Evolutionary conservation across 768 basidiomycete species (phyloP).

Genomic region (Imleria badia): DNA sequence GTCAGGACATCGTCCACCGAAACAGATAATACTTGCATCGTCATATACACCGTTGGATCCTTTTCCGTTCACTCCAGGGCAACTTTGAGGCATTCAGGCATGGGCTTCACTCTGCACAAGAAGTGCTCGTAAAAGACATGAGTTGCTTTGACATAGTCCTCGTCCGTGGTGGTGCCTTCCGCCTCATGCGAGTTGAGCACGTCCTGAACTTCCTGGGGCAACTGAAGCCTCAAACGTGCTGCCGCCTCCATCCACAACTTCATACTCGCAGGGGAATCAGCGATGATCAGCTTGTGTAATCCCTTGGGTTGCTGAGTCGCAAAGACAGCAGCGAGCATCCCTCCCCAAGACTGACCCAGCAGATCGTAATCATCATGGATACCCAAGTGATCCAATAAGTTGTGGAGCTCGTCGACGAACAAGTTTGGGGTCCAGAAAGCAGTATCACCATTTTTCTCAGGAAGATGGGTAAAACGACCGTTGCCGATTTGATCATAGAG

Average conservation of each 20-base stretch:
- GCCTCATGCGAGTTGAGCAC: constrained; percentile 45
- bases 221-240: constrained; percentile 29
- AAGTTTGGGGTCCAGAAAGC: constrained; percentile 51
- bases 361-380: constrained; percentile 44
- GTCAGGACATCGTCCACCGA: not conserved
- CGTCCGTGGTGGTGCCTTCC: constrained; percentile 40
- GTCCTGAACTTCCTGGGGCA: constrained; percentile 44
- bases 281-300: constrained; percentile 45
- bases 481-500: constrained; percentile 58
- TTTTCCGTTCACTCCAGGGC: constrained; percentile 36
- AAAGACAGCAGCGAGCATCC: constrained; percentile 43
- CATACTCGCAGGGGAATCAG: constrained; percentile 45
- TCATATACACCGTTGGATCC: constrained; percentile 48
- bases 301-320: constrained; percentile 42
- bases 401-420: constrained; percentile 52
- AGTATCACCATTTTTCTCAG: constrained; percentile 42
- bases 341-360: constrained; percentile 44
- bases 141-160: constrained; percentile 47
- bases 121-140: constrained; percentile 41
- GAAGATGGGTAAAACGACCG: constrained; percentile 54
- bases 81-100: constrained; percentile 39
- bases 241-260: constrained; percentile 40
- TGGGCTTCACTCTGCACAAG: constrained; percentile 45
- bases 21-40: constrained; percentile 38
- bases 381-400: constrained; percentile 43